These are phyloP conservation scores for Paracoccidioides brasiliensis DNA, from an alignment of 2,329 filamentous ascomycete species.

Conservation along the genomic window DNA sequence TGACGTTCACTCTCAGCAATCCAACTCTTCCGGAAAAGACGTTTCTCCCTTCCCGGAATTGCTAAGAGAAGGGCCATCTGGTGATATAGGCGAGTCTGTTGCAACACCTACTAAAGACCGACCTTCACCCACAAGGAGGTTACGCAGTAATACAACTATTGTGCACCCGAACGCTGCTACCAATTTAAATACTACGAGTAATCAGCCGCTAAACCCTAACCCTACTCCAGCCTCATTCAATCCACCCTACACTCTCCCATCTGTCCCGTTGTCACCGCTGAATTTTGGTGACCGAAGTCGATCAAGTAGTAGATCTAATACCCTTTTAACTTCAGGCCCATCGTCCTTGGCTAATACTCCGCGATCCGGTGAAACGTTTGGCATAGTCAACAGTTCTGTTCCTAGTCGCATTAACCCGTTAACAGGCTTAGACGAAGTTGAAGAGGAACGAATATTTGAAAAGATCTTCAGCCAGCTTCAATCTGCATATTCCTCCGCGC, in stretches of 20 bases:
- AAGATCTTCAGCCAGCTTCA: conserved; percentile 66
- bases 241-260: conserved; percentile 1
- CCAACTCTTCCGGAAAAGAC: conserved; percentile 10
- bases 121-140: conserved; percentile 30
- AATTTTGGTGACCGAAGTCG: conserved; percentile 27
- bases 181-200: conserved; percentile 13
- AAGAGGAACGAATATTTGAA: conserved; percentile 73
- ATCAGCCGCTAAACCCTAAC: conserved; percentile 18
- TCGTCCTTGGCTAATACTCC: conserved; percentile 51
- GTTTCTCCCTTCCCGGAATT: conserved; percentile 14
- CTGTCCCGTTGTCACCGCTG: conserved; percentile 15
- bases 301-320: conserved; percentile 42
- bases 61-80: conserved; percentile 18
- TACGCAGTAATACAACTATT: conserved; percentile 40
- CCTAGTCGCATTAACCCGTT: conserved; percentile 40
- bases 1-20: conserved; percentile 16
- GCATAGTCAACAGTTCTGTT: conserved; percentile 33
- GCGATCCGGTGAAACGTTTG: conserved; percentile 70
- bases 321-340: conserved; percentile 35
- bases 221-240: conserved; percentile 17
- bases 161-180: conserved; percentile 30
- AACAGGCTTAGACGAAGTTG: conserved; percentile 51
- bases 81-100: conserved; percentile 19
- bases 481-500: conserved; percentile 58
- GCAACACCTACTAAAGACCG: conserved; percentile 37